Base-by-base conservation (phyloP, 2,329 filamentous ascomycete species). In the Phialophora verrucosa region DNA sequence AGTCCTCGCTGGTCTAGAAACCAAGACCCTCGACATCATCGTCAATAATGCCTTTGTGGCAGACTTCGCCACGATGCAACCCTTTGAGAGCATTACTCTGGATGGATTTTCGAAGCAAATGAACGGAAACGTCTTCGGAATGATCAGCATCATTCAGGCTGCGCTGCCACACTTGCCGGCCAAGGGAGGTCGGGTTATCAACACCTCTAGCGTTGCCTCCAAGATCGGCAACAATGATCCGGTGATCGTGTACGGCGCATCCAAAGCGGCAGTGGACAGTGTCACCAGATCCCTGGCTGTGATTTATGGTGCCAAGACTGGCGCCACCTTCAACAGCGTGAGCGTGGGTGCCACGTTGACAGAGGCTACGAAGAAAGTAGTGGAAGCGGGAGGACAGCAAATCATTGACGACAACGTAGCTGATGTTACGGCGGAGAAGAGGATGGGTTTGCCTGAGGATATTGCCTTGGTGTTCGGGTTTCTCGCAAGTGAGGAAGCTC, bases 391-490 rank as follows among this genome's bases (percentile, higher is more conserved):
- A 0, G 79, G 82, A 51, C 80, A 82, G 59, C 72, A 75, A 35
- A 83, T 80, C 14, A 81, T 82, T 0, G 32, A 35, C 32, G 10
- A 35, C 11, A 35, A 12, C 3, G 10, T 35, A 2, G 80, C 78
- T 2, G 81, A 73, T 4, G 68, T 74, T 31, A 57, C 61, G 8
- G 49, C 49, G 8, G 64, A 61, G 44, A 63, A 62, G 25, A 74
- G 83, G 50, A 73, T 84, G 75, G 83, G 75, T 0, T 74, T 77
- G 66, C 76, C 80, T 2, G 77, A 79, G 31, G 83, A 84, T 69
- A 78, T 84, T 66, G 82, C 82, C 0, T 82, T 73, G 66, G 79
- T 79, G 6, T 82, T 84, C 0, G 80, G 73, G 0, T 81, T 83
- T 64, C 64, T 84, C 29, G 81, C 78, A 50, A 78, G 82, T 68